These are phyloP conservation scores for Saccharomycopsis fibuligera DNA, from an alignment of 805 yeast genomes.

Conservation along the genomic window DNA sequence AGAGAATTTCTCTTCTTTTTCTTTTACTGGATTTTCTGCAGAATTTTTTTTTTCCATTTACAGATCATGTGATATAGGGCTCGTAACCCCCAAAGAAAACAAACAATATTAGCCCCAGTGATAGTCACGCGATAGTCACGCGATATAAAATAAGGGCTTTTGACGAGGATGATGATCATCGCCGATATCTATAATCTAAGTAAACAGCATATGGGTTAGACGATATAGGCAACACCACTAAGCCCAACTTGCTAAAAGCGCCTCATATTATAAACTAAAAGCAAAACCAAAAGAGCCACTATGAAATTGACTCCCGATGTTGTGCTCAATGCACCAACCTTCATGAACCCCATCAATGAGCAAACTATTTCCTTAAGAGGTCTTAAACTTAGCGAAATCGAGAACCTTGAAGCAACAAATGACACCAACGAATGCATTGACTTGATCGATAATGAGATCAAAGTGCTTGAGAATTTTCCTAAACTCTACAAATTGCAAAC, in stretches of 20 bases:
- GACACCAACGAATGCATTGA: slow-evolving; percentile 56
- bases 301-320: slow-evolving; percentile 55
- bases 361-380: slow-evolving; percentile 37
- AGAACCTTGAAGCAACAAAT: slow-evolving; percentile 35
- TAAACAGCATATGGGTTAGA: too few species aligned
- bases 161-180: too few species aligned
- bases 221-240: too few species aligned
- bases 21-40: background rate
- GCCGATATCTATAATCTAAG: too few species aligned
- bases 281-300: too few species aligned
- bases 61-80: too few species aligned
- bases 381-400: slow-evolving; percentile 37
- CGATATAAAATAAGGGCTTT: too few species aligned
- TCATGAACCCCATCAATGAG: slow-evolving; percentile 36
- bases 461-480: slow-evolving; percentile 46
- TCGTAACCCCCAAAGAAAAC: too few species aligned
- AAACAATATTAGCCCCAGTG: too few species aligned
- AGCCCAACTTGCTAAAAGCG: too few species aligned
- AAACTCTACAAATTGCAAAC: slow-evolving; percentile 38
- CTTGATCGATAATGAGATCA: slow-evolving; percentile 68
- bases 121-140: too few species aligned
- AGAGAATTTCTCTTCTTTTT: background rate
- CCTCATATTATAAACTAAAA: too few species aligned
- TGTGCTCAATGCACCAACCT: slow-evolving; percentile 44
- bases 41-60: background rate